phyloP scores from a whole-genome alignment of 139 green algal species.

The Chlorella sp. region DNA sequence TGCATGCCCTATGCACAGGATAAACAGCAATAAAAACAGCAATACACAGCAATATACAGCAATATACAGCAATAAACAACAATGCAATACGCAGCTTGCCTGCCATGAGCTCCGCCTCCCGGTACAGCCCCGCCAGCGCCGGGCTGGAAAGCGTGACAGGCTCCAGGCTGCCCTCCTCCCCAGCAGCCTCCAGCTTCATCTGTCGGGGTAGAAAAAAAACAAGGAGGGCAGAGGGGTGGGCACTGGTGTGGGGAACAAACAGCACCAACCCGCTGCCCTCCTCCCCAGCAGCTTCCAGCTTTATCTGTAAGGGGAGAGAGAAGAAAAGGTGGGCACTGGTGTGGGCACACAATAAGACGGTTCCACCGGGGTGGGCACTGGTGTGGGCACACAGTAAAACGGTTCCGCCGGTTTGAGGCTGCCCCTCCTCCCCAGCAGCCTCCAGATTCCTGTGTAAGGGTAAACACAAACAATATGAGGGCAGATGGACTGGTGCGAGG shows the following conservation, averaged over 20 bases:
- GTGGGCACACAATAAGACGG: too few relatives aligned
- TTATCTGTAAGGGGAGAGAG: not conserved
- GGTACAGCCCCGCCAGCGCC: not conserved
- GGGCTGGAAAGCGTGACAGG: not conserved
- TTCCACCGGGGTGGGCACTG: not conserved
- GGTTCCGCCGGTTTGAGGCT: not conserved
- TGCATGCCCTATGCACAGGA: too few relatives aligned
- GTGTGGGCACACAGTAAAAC: not conserved
- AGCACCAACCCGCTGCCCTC: not conserved
- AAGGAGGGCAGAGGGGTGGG: not conserved
- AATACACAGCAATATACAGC: too few relatives aligned
- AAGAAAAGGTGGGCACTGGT: not conserved
- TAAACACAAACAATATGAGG: not conserved
- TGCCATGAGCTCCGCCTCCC: slow-evolving; percentile 10
- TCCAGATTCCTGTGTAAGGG: not conserved
- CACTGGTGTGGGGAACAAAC: not conserved
- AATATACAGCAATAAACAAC: too few relatives aligned
- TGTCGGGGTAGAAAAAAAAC: not conserved
- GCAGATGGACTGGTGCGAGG: not conserved
- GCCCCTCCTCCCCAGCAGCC: not conserved
- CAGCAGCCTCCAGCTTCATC: not conserved
- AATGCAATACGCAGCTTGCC: too few relatives aligned
- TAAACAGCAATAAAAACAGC: too few relatives aligned
- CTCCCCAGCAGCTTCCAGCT: not conserved
- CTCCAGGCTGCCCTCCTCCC: not conserved